Percentiles rank a stretch among this genome's conserved stretches.
phyloP scores from a whole-genome alignment of 2,329 filamentous ascomycete genomes.

The Periglandula ipomoeae region DNA sequence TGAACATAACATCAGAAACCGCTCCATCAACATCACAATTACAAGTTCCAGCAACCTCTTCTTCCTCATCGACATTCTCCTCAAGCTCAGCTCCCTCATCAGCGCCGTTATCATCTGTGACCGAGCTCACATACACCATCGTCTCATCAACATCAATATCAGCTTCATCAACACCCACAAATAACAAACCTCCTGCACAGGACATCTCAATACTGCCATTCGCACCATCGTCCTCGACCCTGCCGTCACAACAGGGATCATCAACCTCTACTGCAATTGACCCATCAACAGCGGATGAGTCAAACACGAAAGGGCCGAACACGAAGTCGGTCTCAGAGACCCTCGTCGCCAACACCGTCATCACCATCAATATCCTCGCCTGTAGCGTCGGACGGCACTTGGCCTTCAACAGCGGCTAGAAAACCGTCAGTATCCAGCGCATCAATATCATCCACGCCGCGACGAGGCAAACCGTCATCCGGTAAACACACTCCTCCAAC shows the following conservation, averaged over 20 bases:
- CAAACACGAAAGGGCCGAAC: neutral
- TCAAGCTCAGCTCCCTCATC: neutral
- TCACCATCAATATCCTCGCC: neutral
- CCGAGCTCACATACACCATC: neutral
- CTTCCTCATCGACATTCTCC: neutral
- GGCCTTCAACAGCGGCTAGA: neutral
- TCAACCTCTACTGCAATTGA: neutral
- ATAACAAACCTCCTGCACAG: neutral
- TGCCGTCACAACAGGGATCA: conserved; percentile 1
- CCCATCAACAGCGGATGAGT: neutral
- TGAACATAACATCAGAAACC: neutral
- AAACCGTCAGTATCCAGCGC: neutral
- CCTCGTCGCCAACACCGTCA: neutral
- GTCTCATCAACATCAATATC: neutral
- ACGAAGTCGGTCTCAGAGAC: neutral
- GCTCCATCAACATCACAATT: neutral
- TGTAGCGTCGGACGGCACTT: neutral
- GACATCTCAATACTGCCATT: too few species aligned
- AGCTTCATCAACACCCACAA: too few species aligned
- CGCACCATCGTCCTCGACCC: too few species aligned
- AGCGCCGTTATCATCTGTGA: neutral
- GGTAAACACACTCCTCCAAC: neutral
- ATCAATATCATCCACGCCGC: neutral
- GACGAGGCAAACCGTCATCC: neutral
- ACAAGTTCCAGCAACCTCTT: neutral